Conservation (phyloP, 169 alveolate species). For the Toxoplasma gondii region DNA sequence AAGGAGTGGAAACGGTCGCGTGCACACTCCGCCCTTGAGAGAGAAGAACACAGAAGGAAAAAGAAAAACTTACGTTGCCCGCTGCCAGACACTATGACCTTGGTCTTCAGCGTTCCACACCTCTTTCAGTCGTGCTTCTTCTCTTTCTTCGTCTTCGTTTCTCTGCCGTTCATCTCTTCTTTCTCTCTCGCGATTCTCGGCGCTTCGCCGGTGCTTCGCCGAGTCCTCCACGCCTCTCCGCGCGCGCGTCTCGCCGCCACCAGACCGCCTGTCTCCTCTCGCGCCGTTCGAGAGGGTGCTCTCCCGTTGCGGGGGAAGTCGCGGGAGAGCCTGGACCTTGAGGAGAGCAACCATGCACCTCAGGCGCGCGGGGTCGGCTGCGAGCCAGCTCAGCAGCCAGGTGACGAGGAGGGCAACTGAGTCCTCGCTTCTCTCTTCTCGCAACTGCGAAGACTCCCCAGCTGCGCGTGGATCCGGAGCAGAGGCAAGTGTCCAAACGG, state of each 20-base stretch:
- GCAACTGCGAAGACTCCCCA: background rate
- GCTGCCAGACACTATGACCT: background rate
- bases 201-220: too few relatives aligned
- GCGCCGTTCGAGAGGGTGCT: background rate
- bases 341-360: background rate
- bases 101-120: background rate
- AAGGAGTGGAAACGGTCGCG: too few relatives aligned
- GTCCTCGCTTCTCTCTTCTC: background rate
- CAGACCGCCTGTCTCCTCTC: background rate
- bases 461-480: background rate
- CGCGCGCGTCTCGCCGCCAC: background rate
- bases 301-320: background rate
- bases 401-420: background rate
- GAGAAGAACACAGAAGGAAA: too few relatives aligned
- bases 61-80: background rate
- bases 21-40: too few relatives aligned
- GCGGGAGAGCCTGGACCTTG: slow-evolving; percentile 4
- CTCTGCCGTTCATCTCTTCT: background rate
- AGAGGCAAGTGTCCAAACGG: background rate
- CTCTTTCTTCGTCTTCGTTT: background rate
- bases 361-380: background rate
- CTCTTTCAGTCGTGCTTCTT: background rate
- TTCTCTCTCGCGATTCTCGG: background rate
- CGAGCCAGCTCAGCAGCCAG: slow-evolving; percentile 22
- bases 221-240: background rate